Percentiles rank a stretch among this genome's conserved stretches.
These are phyloP conservation scores for Cardiospermum halicacabum DNA, from an alignment of 345 rosid species.

Conservation along the genomic window DNA sequence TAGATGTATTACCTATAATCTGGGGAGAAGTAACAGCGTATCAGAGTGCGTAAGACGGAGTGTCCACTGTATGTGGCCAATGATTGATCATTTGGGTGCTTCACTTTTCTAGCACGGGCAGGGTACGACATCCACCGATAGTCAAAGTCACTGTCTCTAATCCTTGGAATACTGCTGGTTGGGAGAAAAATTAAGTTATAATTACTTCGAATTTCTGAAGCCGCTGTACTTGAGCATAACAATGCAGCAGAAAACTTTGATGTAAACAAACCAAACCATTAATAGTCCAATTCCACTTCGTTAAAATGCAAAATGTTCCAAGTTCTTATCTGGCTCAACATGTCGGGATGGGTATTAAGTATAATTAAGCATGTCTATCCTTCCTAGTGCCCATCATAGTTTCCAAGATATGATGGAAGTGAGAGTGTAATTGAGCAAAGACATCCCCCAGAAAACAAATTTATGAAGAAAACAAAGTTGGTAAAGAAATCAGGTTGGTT, in stretches of 20 bases:
- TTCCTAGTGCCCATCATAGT: too few species aligned
- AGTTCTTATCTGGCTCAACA: neutral
- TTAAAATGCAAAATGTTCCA: neutral
- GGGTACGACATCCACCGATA: constrained; percentile 65
- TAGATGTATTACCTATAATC: constrained; percentile 39
- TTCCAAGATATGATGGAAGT: neutral
- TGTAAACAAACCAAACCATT: neutral
- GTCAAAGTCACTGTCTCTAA: constrained; percentile 40
- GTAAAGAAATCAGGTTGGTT: neutral
- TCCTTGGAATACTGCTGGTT: constrained; percentile 26
- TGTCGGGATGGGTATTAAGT: neutral
- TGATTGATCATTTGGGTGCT: constrained; percentile 54
- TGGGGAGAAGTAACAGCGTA: constrained; percentile 74
- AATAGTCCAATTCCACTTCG: neutral
- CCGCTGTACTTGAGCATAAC: neutral
- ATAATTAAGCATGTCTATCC: neutral
- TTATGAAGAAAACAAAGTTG: neutral
- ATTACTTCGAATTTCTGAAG: neutral
- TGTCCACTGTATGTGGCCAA: constrained; percentile 64
- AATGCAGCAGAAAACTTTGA: neutral
- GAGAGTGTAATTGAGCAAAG: neutral
- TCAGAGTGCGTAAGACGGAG: constrained; percentile 50
- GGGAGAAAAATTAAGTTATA: constrained; percentile 7
- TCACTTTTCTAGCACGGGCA: constrained; percentile 26
- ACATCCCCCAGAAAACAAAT: neutral